Percentiles rank a stretch among this genome's conserved stretches.
phyloP scores from a whole-genome alignment of 345 rosid genomes.

The Psidium guajava region DNA sequence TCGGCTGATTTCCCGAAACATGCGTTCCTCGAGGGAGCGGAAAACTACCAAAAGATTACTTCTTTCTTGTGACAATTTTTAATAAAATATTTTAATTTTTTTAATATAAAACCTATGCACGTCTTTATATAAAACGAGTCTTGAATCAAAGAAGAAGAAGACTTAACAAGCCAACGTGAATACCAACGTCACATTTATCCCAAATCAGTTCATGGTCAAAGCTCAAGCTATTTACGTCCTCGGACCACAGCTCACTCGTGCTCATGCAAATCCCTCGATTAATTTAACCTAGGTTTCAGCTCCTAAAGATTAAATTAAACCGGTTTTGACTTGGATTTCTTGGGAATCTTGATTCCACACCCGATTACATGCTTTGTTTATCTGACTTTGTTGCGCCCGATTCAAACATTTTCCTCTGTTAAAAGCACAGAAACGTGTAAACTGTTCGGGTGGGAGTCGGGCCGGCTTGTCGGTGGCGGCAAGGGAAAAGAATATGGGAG shows the following conservation, averaged over 20 bases:
- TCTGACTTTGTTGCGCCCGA: not conserved
- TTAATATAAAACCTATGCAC: not conserved
- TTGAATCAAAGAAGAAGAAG: not conserved
- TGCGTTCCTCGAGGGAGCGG: not conserved
- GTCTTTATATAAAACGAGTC: not conserved
- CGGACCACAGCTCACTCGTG: not conserved
- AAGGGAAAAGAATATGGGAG: not conserved
- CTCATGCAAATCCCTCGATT: not conserved
- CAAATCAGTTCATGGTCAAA: not conserved
- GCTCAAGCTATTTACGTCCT: not conserved
- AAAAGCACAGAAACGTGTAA: not conserved
- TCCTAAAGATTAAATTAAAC: not conserved
- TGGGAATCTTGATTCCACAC: not conserved
- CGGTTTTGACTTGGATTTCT: not conserved
- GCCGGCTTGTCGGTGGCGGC: not conserved
- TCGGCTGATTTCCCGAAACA: not conserved
- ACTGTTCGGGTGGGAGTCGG: not conserved
- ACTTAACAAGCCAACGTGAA: not conserved
- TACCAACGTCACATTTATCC: not conserved
- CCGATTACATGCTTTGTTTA: not conserved
- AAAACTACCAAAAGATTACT: too few relatives aligned
- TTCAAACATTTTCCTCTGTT: not conserved
- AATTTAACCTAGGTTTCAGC: not conserved
- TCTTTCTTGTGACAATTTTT: too few relatives aligned
- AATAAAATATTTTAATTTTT: too few relatives aligned